Evolutionary conservation across 1,284 basidiomycete species (phyloP).

Genomic region (Irpex sp.): DNA sequence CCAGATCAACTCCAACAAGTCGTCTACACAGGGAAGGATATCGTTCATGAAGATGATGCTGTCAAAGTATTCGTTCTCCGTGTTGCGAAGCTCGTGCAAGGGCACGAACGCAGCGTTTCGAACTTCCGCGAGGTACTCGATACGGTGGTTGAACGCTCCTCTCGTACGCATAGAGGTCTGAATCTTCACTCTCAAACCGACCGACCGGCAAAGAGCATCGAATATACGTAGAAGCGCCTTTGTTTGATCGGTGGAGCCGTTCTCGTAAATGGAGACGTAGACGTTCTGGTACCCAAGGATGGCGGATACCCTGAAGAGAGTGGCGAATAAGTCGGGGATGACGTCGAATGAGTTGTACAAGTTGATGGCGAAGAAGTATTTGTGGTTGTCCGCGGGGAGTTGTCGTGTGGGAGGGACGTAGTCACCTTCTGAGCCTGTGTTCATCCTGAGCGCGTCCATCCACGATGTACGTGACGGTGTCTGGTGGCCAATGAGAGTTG

Average conservation of each 20-base stretch:
- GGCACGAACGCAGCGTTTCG: constrained; percentile 93
- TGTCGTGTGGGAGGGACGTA: constrained; percentile 39
- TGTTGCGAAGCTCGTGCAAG: constrained; percentile 86
- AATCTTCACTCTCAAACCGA: constrained; percentile 89
- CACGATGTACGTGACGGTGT: constrained; percentile 58
- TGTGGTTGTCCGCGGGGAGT: constrained; percentile 67
- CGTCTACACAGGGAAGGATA: constrained; percentile 92
- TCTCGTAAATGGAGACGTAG: constrained; percentile 96
- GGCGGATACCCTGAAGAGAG: constrained; percentile 87
- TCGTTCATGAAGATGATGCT: constrained; percentile 98
- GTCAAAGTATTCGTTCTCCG: constrained; percentile 90
- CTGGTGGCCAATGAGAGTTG: constrained; percentile 76
- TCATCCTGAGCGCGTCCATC: constrained; percentile 51
- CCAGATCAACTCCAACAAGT: constrained; percentile 94
- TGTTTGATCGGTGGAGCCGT: constrained; percentile 94
- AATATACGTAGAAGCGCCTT: constrained; percentile 92
- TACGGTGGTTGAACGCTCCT: constrained; percentile 96
- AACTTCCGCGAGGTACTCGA: constrained; percentile 97
- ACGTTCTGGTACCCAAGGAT: constrained; percentile 95
- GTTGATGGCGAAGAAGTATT: constrained; percentile 98
- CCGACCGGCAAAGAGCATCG: constrained; percentile 82
- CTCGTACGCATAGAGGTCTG: constrained; percentile 87
- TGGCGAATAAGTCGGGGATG: constrained; percentile 93
- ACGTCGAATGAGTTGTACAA: constrained; percentile 97
- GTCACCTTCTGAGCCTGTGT: constrained; percentile 39